Percentiles rank a stretch among this genome's conserved stretches.
These are phyloP conservation scores for Haplosporangium sp. DNA, from an alignment of 371 early-diverging fungal species.

Conservation along the genomic window DNA sequence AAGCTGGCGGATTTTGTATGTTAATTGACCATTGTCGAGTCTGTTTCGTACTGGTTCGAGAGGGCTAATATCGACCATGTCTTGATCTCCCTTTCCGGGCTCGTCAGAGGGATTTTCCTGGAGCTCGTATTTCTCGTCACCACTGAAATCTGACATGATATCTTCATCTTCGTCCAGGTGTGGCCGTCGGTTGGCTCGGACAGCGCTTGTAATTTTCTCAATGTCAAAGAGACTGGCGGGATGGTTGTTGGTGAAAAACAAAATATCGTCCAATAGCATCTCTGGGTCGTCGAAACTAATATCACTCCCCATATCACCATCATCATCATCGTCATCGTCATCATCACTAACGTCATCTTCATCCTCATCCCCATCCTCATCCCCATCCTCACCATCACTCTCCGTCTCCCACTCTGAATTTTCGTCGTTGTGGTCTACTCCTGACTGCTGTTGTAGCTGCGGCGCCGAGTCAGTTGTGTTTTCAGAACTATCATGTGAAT, in stretches of 20 bases:
- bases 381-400: background rate
- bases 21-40: slow-evolving; percentile 6
- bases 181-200: slow-evolving; percentile 26
- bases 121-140: slow-evolving; percentile 49
- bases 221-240: background rate
- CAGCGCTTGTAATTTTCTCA: slow-evolving; percentile 14
- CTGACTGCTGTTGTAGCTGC: background rate
- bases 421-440: slow-evolving; percentile 8
- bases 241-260: background rate
- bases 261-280: background rate
- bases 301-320: background rate
- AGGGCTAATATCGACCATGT: slow-evolving; percentile 28
- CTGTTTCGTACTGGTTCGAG: background rate
- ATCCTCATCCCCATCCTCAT: slow-evolving; percentile 8
- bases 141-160: slow-evolving; percentile 50
- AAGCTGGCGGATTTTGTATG: slow-evolving; percentile 38
- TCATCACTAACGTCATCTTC: background rate
- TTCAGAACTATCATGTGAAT: background rate
- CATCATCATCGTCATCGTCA: slow-evolving; percentile 7
- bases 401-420: slow-evolving; percentile 43
- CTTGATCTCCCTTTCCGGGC: slow-evolving; percentile 32
- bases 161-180: slow-evolving; percentile 29
- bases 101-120: slow-evolving; percentile 3
- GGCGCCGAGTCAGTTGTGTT: background rate
- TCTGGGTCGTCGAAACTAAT: no score